A percentile compares a stretch with the other conserved stretches of the same genome.
These are phyloP conservation scores for Psidium friedrichsthalianum DNA, from an alignment of 345 rosid genomes.

Conservation along the genomic window DNA sequence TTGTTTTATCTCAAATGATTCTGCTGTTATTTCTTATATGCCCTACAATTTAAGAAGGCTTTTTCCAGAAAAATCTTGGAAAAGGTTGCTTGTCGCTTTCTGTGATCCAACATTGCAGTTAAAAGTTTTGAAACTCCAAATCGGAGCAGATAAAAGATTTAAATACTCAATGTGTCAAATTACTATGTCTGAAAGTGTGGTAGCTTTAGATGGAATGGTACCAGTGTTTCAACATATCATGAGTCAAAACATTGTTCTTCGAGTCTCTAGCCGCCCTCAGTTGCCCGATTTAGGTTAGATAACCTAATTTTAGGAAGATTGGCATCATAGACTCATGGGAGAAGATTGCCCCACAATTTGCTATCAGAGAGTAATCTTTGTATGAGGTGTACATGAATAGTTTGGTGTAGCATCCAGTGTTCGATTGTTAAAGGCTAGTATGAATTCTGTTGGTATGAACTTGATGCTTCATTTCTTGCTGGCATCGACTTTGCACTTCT, in stretches of 20 bases:
- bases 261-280: neutral
- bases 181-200: neutral
- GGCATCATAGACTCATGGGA: neutral
- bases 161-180: neutral
- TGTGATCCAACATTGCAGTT: neutral
- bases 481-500: neutral
- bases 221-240: neutral
- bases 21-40: neutral
- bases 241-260: neutral
- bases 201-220: neutral
- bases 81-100: neutral
- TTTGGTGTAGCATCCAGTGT: neutral
- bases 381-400: neutral
- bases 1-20: neutral
- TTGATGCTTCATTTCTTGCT: neutral
- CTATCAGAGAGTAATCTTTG: neutral
- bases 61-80: neutral
- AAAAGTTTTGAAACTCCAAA: neutral
- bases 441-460: neutral
- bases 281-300: neutral
- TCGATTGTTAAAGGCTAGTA: neutral
- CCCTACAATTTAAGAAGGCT: neutral
- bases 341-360: neutral
- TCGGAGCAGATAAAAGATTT: neutral
- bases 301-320: neutral